phyloP scores from a whole-genome alignment of 805 yeast species.

The Candida odintsovae region DNA sequence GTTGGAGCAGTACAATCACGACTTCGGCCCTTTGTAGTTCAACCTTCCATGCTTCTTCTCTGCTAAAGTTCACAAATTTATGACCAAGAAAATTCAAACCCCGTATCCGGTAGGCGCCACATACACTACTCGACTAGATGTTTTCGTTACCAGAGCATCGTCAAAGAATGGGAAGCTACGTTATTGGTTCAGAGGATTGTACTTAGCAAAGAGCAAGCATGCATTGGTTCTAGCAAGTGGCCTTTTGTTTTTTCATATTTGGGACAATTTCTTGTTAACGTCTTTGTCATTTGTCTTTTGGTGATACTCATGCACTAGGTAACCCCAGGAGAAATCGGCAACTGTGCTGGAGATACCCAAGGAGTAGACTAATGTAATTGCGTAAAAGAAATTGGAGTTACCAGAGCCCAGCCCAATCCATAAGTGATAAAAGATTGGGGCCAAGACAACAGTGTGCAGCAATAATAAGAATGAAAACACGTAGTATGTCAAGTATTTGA shows the following conservation, averaged over 20 bases:
- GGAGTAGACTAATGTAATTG: constrained; percentile 79
- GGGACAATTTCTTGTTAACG: constrained; percentile 4
- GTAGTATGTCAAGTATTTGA: constrained; percentile 41
- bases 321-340: constrained; percentile 78
- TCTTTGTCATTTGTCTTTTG: constrained; percentile 3
- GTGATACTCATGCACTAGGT: constrained; percentile 15
- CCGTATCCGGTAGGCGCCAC: background rate
- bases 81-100: background rate
- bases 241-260: constrained; percentile 1
- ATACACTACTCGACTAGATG: too few species aligned
- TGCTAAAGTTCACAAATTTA: background rate
- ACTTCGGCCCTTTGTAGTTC: background rate
- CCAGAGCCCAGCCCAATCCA: constrained; percentile 96
- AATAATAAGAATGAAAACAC: constrained; percentile 48
- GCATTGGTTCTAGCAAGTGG: background rate
- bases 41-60: background rate
- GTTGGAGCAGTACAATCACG: background rate
- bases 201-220: background rate
- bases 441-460: constrained; percentile 53
- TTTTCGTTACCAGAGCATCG: too few species aligned
- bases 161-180: too few species aligned
- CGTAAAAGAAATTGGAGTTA: constrained; percentile 93
- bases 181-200: too few species aligned
- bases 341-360: constrained; percentile 62
- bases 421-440: constrained; percentile 86